Percentiles rank a stretch among this genome's conserved stretches.
Evolutionary conservation across 2,329 filamentous ascomycete species (phyloP).

Genomic region (Thelonectria blattea): DNA sequence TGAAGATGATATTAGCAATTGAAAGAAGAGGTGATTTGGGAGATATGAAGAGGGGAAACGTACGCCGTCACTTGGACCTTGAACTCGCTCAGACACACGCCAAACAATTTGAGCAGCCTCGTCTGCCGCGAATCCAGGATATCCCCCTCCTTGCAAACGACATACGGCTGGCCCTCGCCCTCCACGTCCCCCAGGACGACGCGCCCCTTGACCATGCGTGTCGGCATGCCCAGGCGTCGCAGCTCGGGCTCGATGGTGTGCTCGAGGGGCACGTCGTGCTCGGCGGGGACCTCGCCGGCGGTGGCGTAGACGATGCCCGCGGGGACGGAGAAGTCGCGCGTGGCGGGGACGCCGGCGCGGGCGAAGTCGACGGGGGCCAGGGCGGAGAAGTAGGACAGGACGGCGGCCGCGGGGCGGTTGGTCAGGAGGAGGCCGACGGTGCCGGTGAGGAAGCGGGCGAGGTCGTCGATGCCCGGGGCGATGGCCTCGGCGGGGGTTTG

Average conservation of each 20-base stretch:
- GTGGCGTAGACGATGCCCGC: constrained; percentile 81
- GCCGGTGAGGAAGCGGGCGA: constrained; percentile 74
- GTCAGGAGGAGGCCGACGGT: constrained; percentile 92
- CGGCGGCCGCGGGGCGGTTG: constrained; percentile 70
- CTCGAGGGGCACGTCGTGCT: constrained; percentile 85
- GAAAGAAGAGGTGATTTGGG: constrained; percentile 16
- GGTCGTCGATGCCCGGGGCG: constrained; percentile 75
- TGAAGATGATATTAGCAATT: constrained; percentile 35
- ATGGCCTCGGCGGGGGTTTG: constrained; percentile 77
- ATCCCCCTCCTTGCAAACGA: constrained; percentile 85
- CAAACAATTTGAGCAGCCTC: constrained; percentile 90
- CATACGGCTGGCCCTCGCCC: constrained; percentile 66
- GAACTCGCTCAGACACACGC: constrained; percentile 90
- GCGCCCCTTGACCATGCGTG: constrained; percentile 85
- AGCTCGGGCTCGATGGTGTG: constrained; percentile 91
- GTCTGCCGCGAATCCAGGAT: constrained; percentile 90
- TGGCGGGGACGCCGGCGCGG: constrained; percentile 79
- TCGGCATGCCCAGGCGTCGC: constrained; percentile 87
- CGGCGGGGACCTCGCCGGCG: constrained; percentile 78
- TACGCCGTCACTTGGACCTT: constrained; percentile 78
- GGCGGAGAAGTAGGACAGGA: constrained; percentile 74
- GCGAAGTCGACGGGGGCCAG: constrained; percentile 87
- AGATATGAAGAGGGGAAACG: constrained; percentile 40
- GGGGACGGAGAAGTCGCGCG: constrained; percentile 80
- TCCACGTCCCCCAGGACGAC: constrained; percentile 70